Evolutionary conservation across 306 rosid species (phyloP), one percentile per base, ranked within the genome.

Genomic region (Parietaria judaica): DNA sequence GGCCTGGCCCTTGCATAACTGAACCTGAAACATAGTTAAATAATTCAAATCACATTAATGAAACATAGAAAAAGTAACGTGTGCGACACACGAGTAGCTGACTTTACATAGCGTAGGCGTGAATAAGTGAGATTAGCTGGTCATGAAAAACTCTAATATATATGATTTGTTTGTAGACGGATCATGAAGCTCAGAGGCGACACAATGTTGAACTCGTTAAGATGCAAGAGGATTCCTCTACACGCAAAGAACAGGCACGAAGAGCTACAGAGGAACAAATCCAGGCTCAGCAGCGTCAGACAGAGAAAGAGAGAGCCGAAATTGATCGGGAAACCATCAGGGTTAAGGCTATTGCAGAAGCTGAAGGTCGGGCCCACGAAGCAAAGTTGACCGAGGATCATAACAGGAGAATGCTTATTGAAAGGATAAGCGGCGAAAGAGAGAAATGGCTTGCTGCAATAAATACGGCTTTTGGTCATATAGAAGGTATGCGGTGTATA

Each of bases 401-500:
- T 64, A 94, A 84, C 59, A 74, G 95, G 75, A 83, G 95, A 78
- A 81, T 86, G 97, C 94, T 94, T 44, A 53, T 81, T 44, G 99
- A 94, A 59, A 80, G 83, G 56, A 66, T 94, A 67, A 90, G 79
- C 46, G 99, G 97, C 52, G 97, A 94, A 85, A 86, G 74, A 58
- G 97, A 94, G 68, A 94, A 94, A 80, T 94, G 97, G 99, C 89
- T 94, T 69, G 95, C 99, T 63, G 99, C 99, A 60, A 94, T 94
- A 54, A 86, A 89, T 72, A 74, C 99, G 59, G 74, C 97, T 68
- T 88, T 94, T 70, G 54, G 95, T 79, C 99, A 94, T 70, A 81
- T 94, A 69, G 99, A 94, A 89, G 99, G 99, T 89, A 71, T 51
- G 36, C 58, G 66, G 58, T 61, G 46, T 45, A 41, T 36, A 51